Base-by-base conservation (phyloP, 2,329 filamentous ascomycete genomes). In the Penicillium sp. region DNA sequence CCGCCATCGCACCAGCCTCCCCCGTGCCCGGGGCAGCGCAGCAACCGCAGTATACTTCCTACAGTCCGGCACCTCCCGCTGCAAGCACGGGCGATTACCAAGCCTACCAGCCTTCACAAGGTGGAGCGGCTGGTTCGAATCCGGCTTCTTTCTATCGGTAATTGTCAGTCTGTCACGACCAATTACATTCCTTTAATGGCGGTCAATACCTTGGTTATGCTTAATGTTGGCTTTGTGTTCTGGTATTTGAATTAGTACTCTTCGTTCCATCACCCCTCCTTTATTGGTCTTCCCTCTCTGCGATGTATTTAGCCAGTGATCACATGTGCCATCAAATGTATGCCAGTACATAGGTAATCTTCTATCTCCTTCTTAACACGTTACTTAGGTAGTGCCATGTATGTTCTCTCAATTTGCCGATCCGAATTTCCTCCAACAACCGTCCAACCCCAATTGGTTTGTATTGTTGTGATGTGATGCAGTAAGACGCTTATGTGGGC, bases 101-200 rank as follows among this genome's bases (percentile, higher is more conserved):
- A 53, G 66, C 71, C 7, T 75, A 75, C 57, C 69, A 72, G 35
- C 65, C 68, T n/a, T 43, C 69, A n/a, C 66, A 67, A 51, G 62
- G 64, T 18, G 65, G 65, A 14, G 59, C 63, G 29, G 52, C 67
- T 26, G 66, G 62, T 43, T 63, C 70, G 29, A 76, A 75, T 53
- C 74, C 74, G 7, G 67, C 68, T 46, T 70, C 71, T 3, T 76
- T 67, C 51, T 76, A 76, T 55, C 68, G 70, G 60, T 75, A 65
- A 61, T 53, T 23, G 16, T 29, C 39, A 14, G n/a, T 13, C 42
- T 7, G 23, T 38, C 41, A 4, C 3, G 34, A 29, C 10, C 10
- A 18, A 23, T 14, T 7, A 29, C 13, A 23, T 39, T 36, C 30
- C 18, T n/a, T 50, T 27, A 39, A 30, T 48, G 8, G 16, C 10